Conservation (phyloP, 1,139 yeast genomes). For the Saccharomyces hybrid region DNA sequence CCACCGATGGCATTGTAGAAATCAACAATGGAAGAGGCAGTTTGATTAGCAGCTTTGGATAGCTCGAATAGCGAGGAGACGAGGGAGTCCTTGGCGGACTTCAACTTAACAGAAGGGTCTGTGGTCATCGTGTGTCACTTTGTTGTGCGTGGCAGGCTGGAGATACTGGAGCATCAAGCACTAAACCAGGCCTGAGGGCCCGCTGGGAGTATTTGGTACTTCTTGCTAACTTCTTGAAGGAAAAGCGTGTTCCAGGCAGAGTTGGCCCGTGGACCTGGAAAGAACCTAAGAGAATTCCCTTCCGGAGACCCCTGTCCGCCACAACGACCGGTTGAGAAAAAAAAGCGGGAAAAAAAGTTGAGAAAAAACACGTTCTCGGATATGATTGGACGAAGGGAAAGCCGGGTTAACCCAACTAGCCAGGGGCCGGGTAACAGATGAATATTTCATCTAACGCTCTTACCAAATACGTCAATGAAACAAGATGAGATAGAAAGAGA, state of each 20-base stretch:
- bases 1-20: conserved; percentile 52
- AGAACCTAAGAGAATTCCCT: background rate
- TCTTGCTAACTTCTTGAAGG: background rate
- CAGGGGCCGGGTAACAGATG: background rate
- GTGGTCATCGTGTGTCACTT: conserved; percentile 14
- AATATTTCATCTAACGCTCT: background rate
- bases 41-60: conserved; percentile 73
- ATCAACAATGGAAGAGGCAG: conserved; percentile 69
- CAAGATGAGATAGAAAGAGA: background rate
- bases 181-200: background rate
- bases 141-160: background rate
- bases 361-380: background rate
- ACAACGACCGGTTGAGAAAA: background rate
- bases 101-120: conserved; percentile 29
- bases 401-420: background rate
- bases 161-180: background rate
- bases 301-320: background rate
- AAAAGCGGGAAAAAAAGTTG: background rate
- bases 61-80: conserved; percentile 73
- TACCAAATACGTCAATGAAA: background rate
- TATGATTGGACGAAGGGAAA: background rate
- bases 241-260: background rate
- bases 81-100: conserved; percentile 36
- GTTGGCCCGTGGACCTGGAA: background rate
- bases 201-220: background rate